Evolutionary conservation across 2,329 filamentous ascomycete species (phyloP), one percentile per base, ranked within the genome.

Genomic region (Pestalotiopsis sp.): DNA sequence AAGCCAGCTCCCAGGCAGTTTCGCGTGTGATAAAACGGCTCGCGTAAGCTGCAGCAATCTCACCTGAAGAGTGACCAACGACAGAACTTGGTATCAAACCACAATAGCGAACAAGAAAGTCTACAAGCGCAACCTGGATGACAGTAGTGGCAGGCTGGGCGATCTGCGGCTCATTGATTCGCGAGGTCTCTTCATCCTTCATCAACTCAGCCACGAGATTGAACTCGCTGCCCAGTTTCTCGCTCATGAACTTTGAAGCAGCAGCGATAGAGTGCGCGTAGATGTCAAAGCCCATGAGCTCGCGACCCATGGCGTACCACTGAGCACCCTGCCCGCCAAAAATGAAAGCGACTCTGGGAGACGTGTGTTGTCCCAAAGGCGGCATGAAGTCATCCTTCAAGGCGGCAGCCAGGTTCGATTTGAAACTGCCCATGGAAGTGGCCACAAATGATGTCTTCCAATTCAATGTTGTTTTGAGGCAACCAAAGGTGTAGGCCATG

Each of bases 401-500:
- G 11, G 70, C 30, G 35, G 62, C 58, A 22, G 20, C 40, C 30
- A 78, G 62, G 55, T 73, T 71, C 7, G 48, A 17, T 6, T 67
- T 35, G 3, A 86, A 77, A 3, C 82, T 78, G 1, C 71, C 61
- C 1, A 69, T 65, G 2, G 78, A 79, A 10, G 70, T 73, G 4
- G 82, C 81, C 39, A 82, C 75, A 3, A 81, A 70, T 2, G 78
- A 77, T 2, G 75, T 70, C 65, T 78, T 84, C 81, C 82, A 85
- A 66, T 82, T 80, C 14, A 85, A 69, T 6, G 70, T 75, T 0
- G 84, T 84, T 14, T 84, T 80, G 2, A 84, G 82, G 44, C 78
- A 81, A 26, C 74, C 77, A 17, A 85, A 75, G 0, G 84, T 86
- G 69, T 85, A 85, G 3, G 83, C 78, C 61, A 85, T 81, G 66